Base-by-base conservation (phyloP, 139 green algal species). In the Chlorella sp. region DNA sequence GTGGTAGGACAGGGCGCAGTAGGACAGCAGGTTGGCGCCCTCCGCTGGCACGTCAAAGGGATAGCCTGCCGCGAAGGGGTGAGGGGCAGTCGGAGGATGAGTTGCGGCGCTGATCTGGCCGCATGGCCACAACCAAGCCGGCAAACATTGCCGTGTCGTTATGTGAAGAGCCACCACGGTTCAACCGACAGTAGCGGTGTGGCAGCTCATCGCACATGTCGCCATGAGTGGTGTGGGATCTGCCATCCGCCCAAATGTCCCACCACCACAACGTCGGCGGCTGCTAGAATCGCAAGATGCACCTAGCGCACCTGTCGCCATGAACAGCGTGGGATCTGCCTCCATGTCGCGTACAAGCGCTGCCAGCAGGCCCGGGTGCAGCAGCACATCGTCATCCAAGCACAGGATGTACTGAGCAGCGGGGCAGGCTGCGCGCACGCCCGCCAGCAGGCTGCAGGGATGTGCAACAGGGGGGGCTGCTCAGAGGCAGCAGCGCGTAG, bases 351-450 rank as follows among this genome's bases (percentile, higher is more conserved):
- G 48, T 26, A 98, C 92, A 43, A 98, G 80, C 54, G 87, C 65
- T 20, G 41, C 32, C 41, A 98, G 69, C 46, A 85, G 92, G 14
- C 80, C 80, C 3, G 93, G 91, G 82, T 98, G 94, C 48, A 96
- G 85, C 81, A 86, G 76, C n/a, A 99, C 92, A 80, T 99, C 96
- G 86, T 99, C 96, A 76, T 99, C 96, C 76, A 99, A 84, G 64
- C 96, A 97, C 36, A 98, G 90, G 24, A 98, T 81, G 51, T 96
- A 99, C 17, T 79, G 81, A 9, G 56, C 30, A 9, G 13, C 40
- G 28, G 36, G 43, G 11, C 2, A 24, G 14, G 77, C 77, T 36
- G 81, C 74, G 4, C 64, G 56, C 6, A 93, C 87, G 70, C 91
- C 89, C 26, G 70, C 76, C 41, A 90, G 73, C 11, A 95, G 81